phyloP scores from a whole-genome alignment of 768 basidiomycete species.

The Grammothele lineata region DNA sequence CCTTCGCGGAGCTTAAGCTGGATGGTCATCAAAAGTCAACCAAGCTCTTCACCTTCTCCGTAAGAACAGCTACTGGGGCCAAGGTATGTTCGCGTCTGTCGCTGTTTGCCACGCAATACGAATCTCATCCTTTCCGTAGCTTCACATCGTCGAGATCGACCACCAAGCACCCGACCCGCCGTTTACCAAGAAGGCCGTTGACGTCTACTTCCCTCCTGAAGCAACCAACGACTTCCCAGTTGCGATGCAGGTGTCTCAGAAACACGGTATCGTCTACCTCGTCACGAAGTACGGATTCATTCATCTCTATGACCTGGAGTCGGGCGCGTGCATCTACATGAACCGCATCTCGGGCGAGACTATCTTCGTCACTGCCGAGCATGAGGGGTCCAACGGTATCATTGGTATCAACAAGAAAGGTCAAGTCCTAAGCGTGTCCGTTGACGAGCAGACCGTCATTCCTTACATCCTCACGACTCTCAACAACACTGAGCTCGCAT shows the following conservation, averaged over 20 bases:
- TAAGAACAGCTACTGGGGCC: slow-evolving; percentile 94
- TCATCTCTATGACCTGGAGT: slow-evolving; percentile 96
- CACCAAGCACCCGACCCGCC: slow-evolving; percentile 89
- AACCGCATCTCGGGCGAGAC: slow-evolving; percentile 99
- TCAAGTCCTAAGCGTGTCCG: slow-evolving; percentile 93
- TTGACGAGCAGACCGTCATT: slow-evolving; percentile 94
- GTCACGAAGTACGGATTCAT: slow-evolving; percentile 99
- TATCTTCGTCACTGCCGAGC: slow-evolving; percentile 97
- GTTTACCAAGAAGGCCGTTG: slow-evolving; percentile 96
- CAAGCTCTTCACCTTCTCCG: slow-evolving; percentile 93
- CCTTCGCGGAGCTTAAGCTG: slow-evolving; percentile 88
- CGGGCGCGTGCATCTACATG: slow-evolving; percentile 98
- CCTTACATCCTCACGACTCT: slow-evolving; percentile 92
- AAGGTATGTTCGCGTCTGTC: slow-evolving; percentile 54
- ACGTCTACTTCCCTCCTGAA: slow-evolving; percentile 98
- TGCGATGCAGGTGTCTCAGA: slow-evolving; percentile 97
- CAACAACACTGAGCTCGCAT: slow-evolving; percentile 96
- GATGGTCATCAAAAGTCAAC: slow-evolving; percentile 84
- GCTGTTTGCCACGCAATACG: no score
- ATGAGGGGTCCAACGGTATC: slow-evolving; percentile 91
- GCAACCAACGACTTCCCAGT: slow-evolving; percentile 99
- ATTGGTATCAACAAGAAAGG: slow-evolving; percentile 99
- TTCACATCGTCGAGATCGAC: slow-evolving; percentile 98
- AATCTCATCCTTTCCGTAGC: slow-evolving; percentile 51
- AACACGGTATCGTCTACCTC: slow-evolving; percentile 94